phyloP scores from a whole-genome alignment of 75 land plant species.

The Pinus albicaulis region DNA sequence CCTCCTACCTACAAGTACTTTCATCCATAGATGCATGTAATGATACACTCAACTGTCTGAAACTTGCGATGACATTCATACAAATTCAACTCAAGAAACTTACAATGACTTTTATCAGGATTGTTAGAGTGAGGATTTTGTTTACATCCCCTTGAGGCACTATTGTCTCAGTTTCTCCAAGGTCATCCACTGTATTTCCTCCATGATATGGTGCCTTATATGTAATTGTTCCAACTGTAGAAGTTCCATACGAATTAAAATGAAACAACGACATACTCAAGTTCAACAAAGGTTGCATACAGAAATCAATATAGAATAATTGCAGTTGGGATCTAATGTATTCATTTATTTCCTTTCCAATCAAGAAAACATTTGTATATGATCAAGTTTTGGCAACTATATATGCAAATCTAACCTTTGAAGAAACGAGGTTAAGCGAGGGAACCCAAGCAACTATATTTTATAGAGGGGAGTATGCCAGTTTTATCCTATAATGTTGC shows the following conservation, averaged over 20 bases:
- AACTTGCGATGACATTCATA: neutral
- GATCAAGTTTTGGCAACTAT: conserved; percentile 30
- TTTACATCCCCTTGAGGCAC: neutral
- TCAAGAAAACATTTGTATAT: neutral
- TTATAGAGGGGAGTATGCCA: neutral
- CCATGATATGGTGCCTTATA: conserved; percentile 3
- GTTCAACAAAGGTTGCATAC: neutral
- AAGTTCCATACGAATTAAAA: neutral
- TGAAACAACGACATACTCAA: neutral
- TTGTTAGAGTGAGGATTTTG: neutral
- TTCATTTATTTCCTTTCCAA: neutral
- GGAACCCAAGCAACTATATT: neutral
- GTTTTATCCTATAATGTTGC: neutral
- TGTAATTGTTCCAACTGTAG: neutral
- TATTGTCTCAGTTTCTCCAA: neutral
- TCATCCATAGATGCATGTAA: neutral
- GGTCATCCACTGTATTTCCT: conserved; percentile 2
- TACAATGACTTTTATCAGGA: conserved; percentile 7
- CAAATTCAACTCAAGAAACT: neutral
- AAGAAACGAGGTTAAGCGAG: neutral
- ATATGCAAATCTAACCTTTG: conserved; percentile 21
- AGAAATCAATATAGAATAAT: conserved; percentile 1
- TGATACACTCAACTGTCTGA: neutral
- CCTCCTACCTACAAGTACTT: neutral
- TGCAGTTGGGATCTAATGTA: neutral